A percentile compares a stretch with the other conserved stretches of the same genome.
Conservation (phyloP, 139 green algal genomes). For the Asterochloris erici region DNA sequence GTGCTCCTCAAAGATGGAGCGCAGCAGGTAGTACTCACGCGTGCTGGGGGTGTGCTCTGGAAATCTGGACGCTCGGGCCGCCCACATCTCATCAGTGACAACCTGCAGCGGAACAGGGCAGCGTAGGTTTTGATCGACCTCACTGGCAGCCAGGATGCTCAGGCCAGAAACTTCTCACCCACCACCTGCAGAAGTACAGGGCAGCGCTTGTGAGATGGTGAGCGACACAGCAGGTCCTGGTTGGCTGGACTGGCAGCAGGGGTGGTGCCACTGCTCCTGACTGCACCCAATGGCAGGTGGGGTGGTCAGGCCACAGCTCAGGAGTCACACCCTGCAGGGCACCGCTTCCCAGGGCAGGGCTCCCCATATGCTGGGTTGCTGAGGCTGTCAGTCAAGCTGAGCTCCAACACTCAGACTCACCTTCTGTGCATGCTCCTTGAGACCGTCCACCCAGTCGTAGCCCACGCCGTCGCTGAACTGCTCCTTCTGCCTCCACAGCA, state of each 20-base stretch:
- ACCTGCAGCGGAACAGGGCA: slow-evolving; percentile 18
- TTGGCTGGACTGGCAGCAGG: no score
- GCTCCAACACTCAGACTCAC: slow-evolving; percentile 7
- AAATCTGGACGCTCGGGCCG: slow-evolving; percentile 54
- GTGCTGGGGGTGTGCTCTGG: slow-evolving; percentile 82
- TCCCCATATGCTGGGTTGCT: not conserved
- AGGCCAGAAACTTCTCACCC: not conserved
- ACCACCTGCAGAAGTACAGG: not conserved
- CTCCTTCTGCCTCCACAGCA: slow-evolving; percentile 98
- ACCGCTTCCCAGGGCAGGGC: no score
- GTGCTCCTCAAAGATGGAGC: slow-evolving; percentile 85
- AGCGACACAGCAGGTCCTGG: no score
- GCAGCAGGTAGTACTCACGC: slow-evolving; percentile 91
- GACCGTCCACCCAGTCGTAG: slow-evolving; percentile 84
- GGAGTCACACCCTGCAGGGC: no score
- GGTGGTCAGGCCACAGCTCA: no score
- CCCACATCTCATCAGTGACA: slow-evolving; percentile 67
- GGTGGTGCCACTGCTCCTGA: no score
- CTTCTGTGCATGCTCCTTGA: slow-evolving; percentile 67
- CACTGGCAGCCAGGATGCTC: not conserved
- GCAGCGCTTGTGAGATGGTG: no score
- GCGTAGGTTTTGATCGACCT: not conserved
- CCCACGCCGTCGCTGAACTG: slow-evolving; percentile 97
- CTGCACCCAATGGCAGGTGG: no score
- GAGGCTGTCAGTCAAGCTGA: not conserved